Percentiles rank a stretch among this genome's conserved stretches.
These are phyloP conservation scores for Cyclotella sp. DNA, from an alignment of 108 stramenopile species.

Conservation along the genomic window DNA sequence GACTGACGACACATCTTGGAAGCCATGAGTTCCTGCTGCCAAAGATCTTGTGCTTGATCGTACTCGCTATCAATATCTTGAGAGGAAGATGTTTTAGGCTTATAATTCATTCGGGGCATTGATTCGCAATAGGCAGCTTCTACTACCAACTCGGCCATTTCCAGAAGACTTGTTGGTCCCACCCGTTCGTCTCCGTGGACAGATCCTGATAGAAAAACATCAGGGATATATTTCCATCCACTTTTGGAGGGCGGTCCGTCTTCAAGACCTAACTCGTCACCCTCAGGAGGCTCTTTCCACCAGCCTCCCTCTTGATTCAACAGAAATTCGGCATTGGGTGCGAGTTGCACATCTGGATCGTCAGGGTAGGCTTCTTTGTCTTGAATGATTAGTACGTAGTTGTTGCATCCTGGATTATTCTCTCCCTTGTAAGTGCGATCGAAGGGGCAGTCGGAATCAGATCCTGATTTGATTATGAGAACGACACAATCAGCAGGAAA, in stretches of 20 bases:
- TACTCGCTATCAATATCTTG: background rate
- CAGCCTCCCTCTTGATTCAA: slow-evolving; percentile 25
- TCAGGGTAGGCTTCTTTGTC: slow-evolving; percentile 80
- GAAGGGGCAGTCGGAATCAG: slow-evolving; percentile 44
- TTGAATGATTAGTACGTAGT: slow-evolving; percentile 80
- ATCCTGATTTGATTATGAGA: slow-evolving; percentile 2
- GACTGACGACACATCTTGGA: slow-evolving; percentile 45
- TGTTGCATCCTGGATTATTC: slow-evolving; percentile 68
- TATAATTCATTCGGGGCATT: slow-evolving; percentile 53
- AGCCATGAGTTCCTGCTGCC: slow-evolving; percentile 34
- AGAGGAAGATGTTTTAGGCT: slow-evolving; percentile 11
- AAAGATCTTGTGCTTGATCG: background rate
- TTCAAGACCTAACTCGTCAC: background rate
- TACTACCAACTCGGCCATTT: slow-evolving; percentile 63
- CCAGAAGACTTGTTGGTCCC: slow-evolving; percentile 76
- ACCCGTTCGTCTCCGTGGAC: slow-evolving; percentile 98
- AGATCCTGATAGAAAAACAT: slow-evolving; percentile 94
- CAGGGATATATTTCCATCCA: slow-evolving; percentile 70
- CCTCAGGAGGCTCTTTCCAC: background rate
- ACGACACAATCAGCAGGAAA: slow-evolving; percentile 4
- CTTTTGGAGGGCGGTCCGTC: slow-evolving; percentile 3
- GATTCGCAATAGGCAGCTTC: slow-evolving; percentile 80
- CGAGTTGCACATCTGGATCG: slow-evolving; percentile 47
- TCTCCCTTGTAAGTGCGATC: slow-evolving; percentile 31
- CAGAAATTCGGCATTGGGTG: slow-evolving; percentile 11